These are phyloP conservation scores for Spencermartinsiella europaea DNA, from an alignment of 805 yeast species.

Conservation along the genomic window DNA sequence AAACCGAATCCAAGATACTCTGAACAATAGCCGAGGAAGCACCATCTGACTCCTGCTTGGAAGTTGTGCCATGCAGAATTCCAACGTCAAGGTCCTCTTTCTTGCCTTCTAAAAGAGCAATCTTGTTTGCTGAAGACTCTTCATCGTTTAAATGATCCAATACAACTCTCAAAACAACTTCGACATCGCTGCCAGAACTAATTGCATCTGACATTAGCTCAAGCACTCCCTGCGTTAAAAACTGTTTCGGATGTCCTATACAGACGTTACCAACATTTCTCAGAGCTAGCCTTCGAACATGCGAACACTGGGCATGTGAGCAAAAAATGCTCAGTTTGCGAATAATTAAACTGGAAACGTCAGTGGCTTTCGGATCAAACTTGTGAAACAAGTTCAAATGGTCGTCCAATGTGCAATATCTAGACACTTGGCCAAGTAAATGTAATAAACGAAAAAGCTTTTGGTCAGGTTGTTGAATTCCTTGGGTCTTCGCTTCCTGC, in stretches of 20 bases:
- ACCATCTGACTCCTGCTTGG: conserved; percentile 54
- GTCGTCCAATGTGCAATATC: conserved; percentile 57
- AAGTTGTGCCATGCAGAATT: conserved; percentile 51
- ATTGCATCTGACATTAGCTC: conserved; percentile 52
- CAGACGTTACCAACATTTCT: conserved; percentile 57
- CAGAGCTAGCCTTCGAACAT: conserved; percentile 49
- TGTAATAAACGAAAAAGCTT: conserved; percentile 44
- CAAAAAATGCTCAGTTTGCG: conserved; percentile 52
- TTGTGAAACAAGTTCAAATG: conserved; percentile 43
- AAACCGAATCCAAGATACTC: conserved; percentile 45
- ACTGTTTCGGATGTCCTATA: conserved; percentile 58
- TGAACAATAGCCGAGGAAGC: conserved; percentile 70
- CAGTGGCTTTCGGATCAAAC: conserved; percentile 33
- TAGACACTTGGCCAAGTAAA: conserved; percentile 66
- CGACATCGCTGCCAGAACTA: conserved; percentile 2
- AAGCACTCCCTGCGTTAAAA: conserved; percentile 51
- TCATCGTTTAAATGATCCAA: conserved; percentile 51
- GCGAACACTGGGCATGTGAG: conserved; percentile 28
- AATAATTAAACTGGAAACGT: conserved; percentile 6
- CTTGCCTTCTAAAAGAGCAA: conserved; percentile 36
- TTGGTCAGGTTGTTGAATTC: conserved; percentile 7
- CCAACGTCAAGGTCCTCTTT: conserved; percentile 44
- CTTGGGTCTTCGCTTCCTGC: conserved; percentile 23
- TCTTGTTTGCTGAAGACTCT: conserved; percentile 20
- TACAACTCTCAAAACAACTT: conserved; percentile 51